Evolutionary conservation across 2,329 filamentous ascomycete genomes (phyloP).

Genomic region (Diaporthe ilicicola): DNA sequence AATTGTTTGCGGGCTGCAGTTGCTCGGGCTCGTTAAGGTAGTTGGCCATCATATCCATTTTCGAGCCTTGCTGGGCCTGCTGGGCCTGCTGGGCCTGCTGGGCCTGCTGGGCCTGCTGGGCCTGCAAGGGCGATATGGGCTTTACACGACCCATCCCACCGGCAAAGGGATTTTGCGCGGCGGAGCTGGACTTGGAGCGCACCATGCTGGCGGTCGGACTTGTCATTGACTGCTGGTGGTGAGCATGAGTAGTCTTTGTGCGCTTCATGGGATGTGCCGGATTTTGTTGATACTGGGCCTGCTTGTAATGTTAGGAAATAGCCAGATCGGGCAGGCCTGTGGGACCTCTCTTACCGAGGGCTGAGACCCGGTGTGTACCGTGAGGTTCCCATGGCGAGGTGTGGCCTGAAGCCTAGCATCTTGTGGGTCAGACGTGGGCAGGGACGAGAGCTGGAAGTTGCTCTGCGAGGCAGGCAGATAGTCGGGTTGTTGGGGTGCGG

Average conservation of each 20-base stretch:
- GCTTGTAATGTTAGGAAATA: not conserved
- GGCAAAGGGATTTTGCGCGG: conserved; percentile 49
- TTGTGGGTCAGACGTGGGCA: conserved; percentile 10
- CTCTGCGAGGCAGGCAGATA: conserved; percentile 2
- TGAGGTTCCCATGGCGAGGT: conserved; percentile 19
- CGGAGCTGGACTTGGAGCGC: conserved; percentile 53
- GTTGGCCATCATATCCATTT: conserved; percentile 29
- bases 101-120: not conserved
- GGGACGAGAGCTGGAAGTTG: conserved; percentile 13
- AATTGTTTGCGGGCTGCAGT: conserved; percentile 33
- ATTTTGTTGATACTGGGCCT: conserved; percentile 23
- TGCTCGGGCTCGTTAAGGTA: conserved; percentile 33
- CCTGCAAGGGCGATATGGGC: conserved; percentile 40
- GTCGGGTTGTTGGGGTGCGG: not conserved
- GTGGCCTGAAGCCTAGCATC: conserved; percentile 7
- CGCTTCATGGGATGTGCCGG: conserved; percentile 40
- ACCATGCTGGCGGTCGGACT: conserved; percentile 50
- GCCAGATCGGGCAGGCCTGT: not conserved
- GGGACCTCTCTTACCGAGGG: conserved; percentile 26
- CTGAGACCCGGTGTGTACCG: conserved; percentile 19
- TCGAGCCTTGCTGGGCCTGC: conserved; percentile 11
- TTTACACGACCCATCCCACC: conserved; percentile 45
- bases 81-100: conserved; percentile 21
- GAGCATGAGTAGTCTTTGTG: conserved; percentile 40
- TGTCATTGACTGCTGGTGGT: conserved; percentile 40